phyloP scores from a whole-genome alignment of 345 rosid genomes.

The Raphanus raphanistrum region DNA sequence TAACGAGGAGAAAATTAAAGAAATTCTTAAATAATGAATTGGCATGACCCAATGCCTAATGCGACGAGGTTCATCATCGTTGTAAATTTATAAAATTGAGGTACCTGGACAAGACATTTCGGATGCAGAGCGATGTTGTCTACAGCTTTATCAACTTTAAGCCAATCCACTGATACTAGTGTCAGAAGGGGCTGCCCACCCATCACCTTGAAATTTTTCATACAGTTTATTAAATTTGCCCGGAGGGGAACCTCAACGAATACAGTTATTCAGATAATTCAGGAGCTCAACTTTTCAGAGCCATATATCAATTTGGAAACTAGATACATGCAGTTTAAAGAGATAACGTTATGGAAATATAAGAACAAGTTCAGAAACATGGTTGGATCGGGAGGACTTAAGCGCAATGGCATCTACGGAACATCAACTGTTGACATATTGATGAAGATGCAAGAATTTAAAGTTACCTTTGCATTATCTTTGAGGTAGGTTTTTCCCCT shows the following conservation, averaged over 20 bases:
- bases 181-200: slow-evolving; percentile 93
- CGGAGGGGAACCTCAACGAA: not conserved
- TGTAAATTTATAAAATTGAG: not conserved
- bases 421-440: slow-evolving; percentile 14
- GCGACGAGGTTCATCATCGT: not conserved
- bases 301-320: slow-evolving; percentile 7
- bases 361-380: slow-evolving; percentile 5
- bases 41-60: not conserved
- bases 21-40: not conserved
- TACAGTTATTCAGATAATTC: not conserved
- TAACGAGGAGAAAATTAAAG: not conserved
- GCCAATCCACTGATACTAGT: slow-evolving; percentile 91
- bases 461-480: slow-evolving; percentile 72
- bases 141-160: slow-evolving; percentile 65
- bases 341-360: not conserved
- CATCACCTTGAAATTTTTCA: slow-evolving; percentile 56
- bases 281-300: not conserved
- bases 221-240: not conserved
- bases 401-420: not conserved
- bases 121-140: slow-evolving; percentile 81
- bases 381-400: slow-evolving; percentile 4
- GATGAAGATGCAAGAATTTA: slow-evolving; percentile 4
- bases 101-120: slow-evolving; percentile 83
- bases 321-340: slow-evolving; percentile 2
- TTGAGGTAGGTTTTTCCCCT: slow-evolving; percentile 90